Evolutionary conservation across 1,284 basidiomycete genomes (phyloP), one percentile per base, ranked within the genome.

Genomic region (Rhodofomes roseus): DNA sequence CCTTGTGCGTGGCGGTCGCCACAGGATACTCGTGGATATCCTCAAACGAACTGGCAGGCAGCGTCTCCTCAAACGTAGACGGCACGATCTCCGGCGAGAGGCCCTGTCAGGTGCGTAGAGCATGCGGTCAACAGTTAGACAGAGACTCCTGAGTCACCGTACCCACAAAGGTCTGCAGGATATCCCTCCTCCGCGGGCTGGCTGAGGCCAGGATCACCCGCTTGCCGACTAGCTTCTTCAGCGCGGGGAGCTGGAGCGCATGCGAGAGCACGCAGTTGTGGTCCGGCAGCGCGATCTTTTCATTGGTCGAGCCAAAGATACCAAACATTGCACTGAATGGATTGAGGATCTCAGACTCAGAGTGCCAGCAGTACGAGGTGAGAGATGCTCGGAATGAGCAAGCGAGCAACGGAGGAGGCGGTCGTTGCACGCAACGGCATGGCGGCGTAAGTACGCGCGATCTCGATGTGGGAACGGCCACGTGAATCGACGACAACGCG

Each of bases 21-120:
- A 97, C 92, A 0, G 96, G 93, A 71, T 99, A 98, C 71, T 97
- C 94, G 60, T 93, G 92, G 18, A 92, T 81, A 63, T 92, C 84
- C 27, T 86, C 85, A 60, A 89, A 98, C 2, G 83, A 81, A 20
- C 76, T 76, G 53, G 90, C 79, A 0, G 85, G 79, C 16, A 98
- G 77, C 68, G 96, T 80, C 73, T 98, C 96, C 40, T 85, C 82
- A 65, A 98, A 98, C 0, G 82, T 91, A 2, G 95, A 96, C 0
- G 95, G 92, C 0, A 97, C 80, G 60, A 97, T 83, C 71, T 97
- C 93, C 1, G 95, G 94, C 50, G 82, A 79, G 34, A 98, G 71
- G 18, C 96, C 95, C 93, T 96, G 68, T 40, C 54, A 18, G 16
- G 37, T 14, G 14, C 37, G n/a, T 56, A 22, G 44, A 55, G 31